Conservation (phyloP, 108 stramenopile species). For the Chaetoceros muelleri region DNA sequence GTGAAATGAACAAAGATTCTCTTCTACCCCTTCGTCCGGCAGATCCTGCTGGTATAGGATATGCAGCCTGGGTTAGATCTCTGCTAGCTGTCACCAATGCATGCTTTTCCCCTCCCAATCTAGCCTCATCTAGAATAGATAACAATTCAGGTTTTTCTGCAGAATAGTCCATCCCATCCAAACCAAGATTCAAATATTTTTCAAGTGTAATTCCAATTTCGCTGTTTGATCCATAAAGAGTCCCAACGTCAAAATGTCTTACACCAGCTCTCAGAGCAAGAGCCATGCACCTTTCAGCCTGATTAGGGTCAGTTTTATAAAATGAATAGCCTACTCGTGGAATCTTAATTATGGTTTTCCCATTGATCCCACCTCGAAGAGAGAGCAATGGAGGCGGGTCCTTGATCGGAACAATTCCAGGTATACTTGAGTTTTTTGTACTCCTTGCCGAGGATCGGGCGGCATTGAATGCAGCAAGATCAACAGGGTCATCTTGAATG, state of each 20-base stretch:
- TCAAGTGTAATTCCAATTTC: slow-evolving; percentile 25
- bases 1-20: slow-evolving; percentile 43
- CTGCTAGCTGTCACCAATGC: slow-evolving; percentile 1
- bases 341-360: slow-evolving; percentile 23
- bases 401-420: slow-evolving; percentile 10
- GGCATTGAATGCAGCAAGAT: slow-evolving; percentile 26
- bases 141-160: slow-evolving; percentile 25
- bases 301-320: slow-evolving; percentile 59
- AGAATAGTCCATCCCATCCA: slow-evolving; percentile 5
- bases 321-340: slow-evolving; percentile 65
- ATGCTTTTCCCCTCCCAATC: slow-evolving; percentile 10
- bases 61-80: background rate
- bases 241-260: slow-evolving; percentile 55
- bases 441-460: slow-evolving; percentile 8
- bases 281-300: slow-evolving; percentile 28
- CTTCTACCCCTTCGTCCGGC: slow-evolving; percentile 22
- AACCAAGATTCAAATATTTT: slow-evolving; percentile 24
- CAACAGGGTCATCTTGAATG: too few relatives aligned
- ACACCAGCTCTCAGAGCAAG: slow-evolving; percentile 58
- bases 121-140: slow-evolving; percentile 17
- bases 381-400: slow-evolving; percentile 31
- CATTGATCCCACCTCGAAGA: slow-evolving; percentile 22
- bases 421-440: background rate
- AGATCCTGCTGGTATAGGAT: slow-evolving; percentile 19
- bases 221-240: slow-evolving; percentile 39